Evolutionary conservation across 2,329 filamentous ascomycete species (phyloP).

Genomic region (Fusarium sororula): DNA sequence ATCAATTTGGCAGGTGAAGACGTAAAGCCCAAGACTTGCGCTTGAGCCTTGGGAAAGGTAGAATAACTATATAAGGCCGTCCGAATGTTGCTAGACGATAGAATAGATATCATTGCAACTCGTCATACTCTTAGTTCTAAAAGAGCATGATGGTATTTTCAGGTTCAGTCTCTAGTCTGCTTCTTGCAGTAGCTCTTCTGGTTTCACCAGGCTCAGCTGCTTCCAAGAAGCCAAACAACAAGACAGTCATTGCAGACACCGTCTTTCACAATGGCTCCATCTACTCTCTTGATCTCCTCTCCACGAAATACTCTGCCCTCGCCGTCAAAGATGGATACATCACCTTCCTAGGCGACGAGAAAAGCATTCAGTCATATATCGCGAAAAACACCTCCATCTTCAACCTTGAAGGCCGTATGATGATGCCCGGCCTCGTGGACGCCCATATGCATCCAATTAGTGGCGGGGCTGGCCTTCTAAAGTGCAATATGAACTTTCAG

Average conservation of each 20-base stretch:
- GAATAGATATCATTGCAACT: rapidly evolving
- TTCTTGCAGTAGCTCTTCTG: not conserved
- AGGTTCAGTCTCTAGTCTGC: not conserved
- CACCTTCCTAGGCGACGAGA: not conserved
- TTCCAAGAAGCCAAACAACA: not conserved
- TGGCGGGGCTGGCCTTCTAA: not conserved
- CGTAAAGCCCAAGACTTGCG: rapidly evolving
- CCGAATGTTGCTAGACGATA: rapidly evolving
- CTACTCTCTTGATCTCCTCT: not conserved
- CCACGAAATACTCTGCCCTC: not conserved
- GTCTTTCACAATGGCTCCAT: not conserved
- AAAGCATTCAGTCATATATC: not conserved
- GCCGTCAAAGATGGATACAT: not conserved
- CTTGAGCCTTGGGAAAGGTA: too few species aligned
- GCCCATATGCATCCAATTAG: not conserved
- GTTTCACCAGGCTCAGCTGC: too few species aligned
- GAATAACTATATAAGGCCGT: not conserved
- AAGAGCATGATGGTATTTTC: rapidly evolving
- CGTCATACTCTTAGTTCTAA: rapidly evolving
- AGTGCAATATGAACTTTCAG: not conserved
- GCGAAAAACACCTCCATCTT: not conserved
- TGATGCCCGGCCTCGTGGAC: not conserved
- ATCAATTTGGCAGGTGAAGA: not conserved
- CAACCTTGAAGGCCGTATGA: not conserved
- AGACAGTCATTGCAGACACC: not conserved